Percentiles rank a stretch among this genome's conserved stretches.
phyloP scores from a whole-genome alignment of 768 basidiomycete species.

The Rhodotorula sphaerocarpa region DNA sequence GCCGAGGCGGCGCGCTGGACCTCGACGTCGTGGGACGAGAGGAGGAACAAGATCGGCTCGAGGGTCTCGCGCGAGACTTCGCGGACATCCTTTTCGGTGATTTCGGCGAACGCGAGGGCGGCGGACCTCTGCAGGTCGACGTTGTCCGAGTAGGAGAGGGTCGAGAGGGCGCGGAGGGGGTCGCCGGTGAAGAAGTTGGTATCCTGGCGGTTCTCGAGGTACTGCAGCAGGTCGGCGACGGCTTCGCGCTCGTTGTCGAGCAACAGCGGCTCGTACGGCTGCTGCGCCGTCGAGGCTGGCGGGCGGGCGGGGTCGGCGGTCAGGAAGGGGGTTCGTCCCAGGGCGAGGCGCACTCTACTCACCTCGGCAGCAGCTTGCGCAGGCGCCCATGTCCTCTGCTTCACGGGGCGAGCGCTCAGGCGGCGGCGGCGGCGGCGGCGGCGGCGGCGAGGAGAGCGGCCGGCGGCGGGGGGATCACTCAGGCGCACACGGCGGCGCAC shows the following conservation, averaged over 20 bases:
- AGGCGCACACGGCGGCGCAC: no score
- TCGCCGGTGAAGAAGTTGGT: slow-evolving; percentile 97
- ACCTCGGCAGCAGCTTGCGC: not conserved
- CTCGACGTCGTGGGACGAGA: slow-evolving; percentile 95
- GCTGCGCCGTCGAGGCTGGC: not conserved
- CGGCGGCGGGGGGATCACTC: no score
- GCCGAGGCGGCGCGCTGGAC: slow-evolving; percentile 97
- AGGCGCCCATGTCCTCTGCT: not conserved
- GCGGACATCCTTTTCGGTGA: slow-evolving; percentile 97
- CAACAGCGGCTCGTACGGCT: slow-evolving; percentile 41
- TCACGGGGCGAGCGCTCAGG: no score
- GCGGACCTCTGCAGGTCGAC: slow-evolving; percentile 97
- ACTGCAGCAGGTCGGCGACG: slow-evolving; percentile 92
- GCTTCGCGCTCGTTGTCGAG: slow-evolving; percentile 74
- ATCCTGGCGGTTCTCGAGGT: slow-evolving; percentile 93
- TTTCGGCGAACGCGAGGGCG: slow-evolving; percentile 96
- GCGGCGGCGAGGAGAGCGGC: no score
- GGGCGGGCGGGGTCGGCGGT: not conserved
- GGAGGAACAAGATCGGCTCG: slow-evolving; percentile 93
- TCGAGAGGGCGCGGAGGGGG: slow-evolving; percentile 85
- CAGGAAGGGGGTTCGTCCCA: not conserved
- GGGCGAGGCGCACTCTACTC: not conserved
- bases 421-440: no score
- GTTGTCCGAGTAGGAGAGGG: slow-evolving; percentile 96
- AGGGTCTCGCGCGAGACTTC: slow-evolving; percentile 93